Percentiles rank a stretch among this genome's conserved stretches.
Conservation (phyloP, 2,329 filamentous ascomycete species). For the Zymoseptoria pseudotritici region DNA sequence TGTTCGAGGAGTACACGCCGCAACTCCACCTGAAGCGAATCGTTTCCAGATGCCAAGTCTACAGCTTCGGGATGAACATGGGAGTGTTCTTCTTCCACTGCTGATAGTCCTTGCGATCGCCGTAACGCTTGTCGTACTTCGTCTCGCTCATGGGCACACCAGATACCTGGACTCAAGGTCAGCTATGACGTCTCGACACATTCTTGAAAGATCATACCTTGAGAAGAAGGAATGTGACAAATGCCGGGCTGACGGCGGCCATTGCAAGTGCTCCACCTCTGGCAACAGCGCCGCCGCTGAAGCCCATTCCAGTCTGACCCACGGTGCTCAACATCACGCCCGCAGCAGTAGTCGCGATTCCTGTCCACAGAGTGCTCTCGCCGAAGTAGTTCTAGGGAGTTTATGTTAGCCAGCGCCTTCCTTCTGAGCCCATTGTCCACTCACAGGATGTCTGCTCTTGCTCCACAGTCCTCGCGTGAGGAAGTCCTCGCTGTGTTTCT, state of each 20-base stretch:
- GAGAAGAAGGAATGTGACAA: conserved; percentile 55
- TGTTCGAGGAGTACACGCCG: neutral
- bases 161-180: conserved; percentile 26
- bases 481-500: conserved; percentile 61
- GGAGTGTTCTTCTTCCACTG: conserved; percentile 61
- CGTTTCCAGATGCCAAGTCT: neutral
- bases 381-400: conserved; percentile 57
- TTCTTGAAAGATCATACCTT: conserved; percentile 40
- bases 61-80: conserved; percentile 57
- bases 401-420: neutral
- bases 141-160: conserved; percentile 60
- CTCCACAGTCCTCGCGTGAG: conserved; percentile 57
- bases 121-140: conserved; percentile 61
- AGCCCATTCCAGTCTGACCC: conserved; percentile 51
- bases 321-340: conserved; percentile 49
- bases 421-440: neutral
- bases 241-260: conserved; percentile 55
- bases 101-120: conserved; percentile 57
- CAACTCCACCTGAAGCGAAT: neutral
- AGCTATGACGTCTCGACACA: conserved; percentile 1
- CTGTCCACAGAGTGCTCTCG: conserved; percentile 62
- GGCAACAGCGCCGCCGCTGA: conserved; percentile 40
- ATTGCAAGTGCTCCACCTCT: conserved; percentile 42
- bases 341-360: conserved; percentile 52
- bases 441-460: conserved; percentile 49